Base-by-base conservation (phyloP, 208 protist species). In the Acanthamoeba royreba region DNA sequence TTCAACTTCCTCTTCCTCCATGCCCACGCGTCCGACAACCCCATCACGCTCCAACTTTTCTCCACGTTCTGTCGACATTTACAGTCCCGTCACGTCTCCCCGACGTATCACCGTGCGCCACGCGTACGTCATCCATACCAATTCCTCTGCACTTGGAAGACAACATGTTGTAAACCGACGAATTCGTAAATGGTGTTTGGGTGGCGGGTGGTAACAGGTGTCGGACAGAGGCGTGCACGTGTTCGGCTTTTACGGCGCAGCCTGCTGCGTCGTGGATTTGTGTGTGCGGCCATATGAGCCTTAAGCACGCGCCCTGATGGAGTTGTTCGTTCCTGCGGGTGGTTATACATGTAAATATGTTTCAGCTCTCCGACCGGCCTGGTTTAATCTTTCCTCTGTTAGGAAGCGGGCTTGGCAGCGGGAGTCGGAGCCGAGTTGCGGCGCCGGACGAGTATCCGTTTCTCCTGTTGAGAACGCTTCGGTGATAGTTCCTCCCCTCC, bases 221-320 rank as follows among this genome's bases (percentile, higher is more conserved):
- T 83, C 72, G 72, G 15, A 52, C 72, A 28, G 72, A 43, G 5
- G 35, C 45, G 42, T 83, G 72, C 25, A 52, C 72, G 40, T 83
- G 72, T 43, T 38, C 2, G 4, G 72, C 72, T 43, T 83, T 83
- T 28, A 83, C 35, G 35, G 42, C 72, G 38, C 72, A 83, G 42
- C 72, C 72, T 9, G 45, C 72, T 19, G 72, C 72, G 11, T 83
- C 72, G 22, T 83, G 72, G 72, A 83, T 83, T 43, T 83, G 72
- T 43, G 42, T 52, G 35, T 83, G 72, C 25, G 72, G 72, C 2
- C 72, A 83, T 43, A 83, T 83, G 72, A 83, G 72, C 43, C 72
- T 83, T 31, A 83, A 83, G 72, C 72, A 83, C 43, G 72, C 72
- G n/a, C n/a, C n/a, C n/a, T n/a, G n/a, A n/a, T n/a, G n/a, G n/a